These are phyloP conservation scores for Solanum okadae DNA, from an alignment of 257 asterid species.

Conservation along the genomic window DNA sequence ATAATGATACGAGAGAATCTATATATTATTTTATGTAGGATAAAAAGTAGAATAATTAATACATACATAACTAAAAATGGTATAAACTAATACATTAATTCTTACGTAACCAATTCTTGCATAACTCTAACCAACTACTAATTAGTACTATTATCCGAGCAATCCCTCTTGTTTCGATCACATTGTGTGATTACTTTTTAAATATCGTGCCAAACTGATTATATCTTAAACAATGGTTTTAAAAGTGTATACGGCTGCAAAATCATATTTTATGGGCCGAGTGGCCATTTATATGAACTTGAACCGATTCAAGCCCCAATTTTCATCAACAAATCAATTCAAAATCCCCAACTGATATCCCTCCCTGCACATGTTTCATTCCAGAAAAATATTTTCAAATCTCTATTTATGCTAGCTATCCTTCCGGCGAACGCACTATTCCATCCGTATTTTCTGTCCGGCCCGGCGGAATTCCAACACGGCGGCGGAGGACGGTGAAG, in stretches of 20 bases:
- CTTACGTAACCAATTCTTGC: no score
- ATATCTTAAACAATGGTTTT: neutral
- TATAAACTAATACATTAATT: no score
- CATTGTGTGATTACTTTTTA: neutral
- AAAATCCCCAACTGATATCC: neutral
- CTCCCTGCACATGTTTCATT: neutral
- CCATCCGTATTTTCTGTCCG: neutral
- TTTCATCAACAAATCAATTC: neutral
- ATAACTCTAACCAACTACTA: no score
- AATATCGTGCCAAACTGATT: neutral
- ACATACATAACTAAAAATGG: accelerated
- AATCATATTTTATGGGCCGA: neutral
- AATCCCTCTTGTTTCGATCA: neutral
- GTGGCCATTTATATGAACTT: neutral
- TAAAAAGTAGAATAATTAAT: no score
- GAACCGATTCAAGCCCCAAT: neutral
- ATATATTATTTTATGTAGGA: no score
- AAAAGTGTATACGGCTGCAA: neutral
- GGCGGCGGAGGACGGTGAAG: neutral
- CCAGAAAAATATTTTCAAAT: neutral
- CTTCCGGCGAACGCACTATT: neutral
- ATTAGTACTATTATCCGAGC: neutral
- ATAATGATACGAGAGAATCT: no score
- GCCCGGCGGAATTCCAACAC: neutral
- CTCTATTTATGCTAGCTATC: neutral